Conservation (phyloP, 1,284 basidiomycete genomes). For the Peniophora sp. region DNA sequence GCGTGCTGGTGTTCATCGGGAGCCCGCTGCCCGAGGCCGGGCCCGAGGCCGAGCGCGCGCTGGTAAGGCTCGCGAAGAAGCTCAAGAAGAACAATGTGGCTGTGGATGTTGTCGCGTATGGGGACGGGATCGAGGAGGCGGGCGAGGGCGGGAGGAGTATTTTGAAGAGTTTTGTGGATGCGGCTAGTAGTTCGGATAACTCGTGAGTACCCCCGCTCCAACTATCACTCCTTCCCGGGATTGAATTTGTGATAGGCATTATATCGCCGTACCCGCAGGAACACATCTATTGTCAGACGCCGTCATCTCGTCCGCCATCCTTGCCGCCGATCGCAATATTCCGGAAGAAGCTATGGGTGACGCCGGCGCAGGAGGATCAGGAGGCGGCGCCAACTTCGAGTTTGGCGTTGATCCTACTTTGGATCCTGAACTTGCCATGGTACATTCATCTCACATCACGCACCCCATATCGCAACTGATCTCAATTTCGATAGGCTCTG, state of each 20-base stretch:
- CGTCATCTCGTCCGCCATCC: slow-evolving; percentile 75
- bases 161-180: slow-evolving; percentile 72
- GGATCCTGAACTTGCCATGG: slow-evolving; percentile 97
- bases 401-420: slow-evolving; percentile 92
- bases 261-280: slow-evolving; percentile 76
- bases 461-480: not conserved
- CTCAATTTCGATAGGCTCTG: slow-evolving; percentile 58
- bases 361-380: slow-evolving; percentile 37
- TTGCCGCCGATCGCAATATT: slow-evolving; percentile 74
- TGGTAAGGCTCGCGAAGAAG: slow-evolving; percentile 90
- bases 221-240: slow-evolving; percentile 3
- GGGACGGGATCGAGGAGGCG: slow-evolving; percentile 65
- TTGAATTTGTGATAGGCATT: slow-evolving; percentile 49
- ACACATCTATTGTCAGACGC: slow-evolving; percentile 78
- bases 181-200: slow-evolving; percentile 72
- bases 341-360: slow-evolving; percentile 57
- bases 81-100: slow-evolving; percentile 99
- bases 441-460: slow-evolving; percentile 23
- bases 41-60: slow-evolving; percentile 63
- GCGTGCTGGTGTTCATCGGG: slow-evolving; percentile 90
- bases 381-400: slow-evolving; percentile 48
- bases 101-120: slow-evolving; percentile 84
- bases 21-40: slow-evolving; percentile 69
- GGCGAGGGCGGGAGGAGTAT: slow-evolving; percentile 57
- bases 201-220: slow-evolving; percentile 43